Base-by-base conservation (phyloP, 2,329 filamentous ascomycete species). In the Fusarium sp. region DNA sequence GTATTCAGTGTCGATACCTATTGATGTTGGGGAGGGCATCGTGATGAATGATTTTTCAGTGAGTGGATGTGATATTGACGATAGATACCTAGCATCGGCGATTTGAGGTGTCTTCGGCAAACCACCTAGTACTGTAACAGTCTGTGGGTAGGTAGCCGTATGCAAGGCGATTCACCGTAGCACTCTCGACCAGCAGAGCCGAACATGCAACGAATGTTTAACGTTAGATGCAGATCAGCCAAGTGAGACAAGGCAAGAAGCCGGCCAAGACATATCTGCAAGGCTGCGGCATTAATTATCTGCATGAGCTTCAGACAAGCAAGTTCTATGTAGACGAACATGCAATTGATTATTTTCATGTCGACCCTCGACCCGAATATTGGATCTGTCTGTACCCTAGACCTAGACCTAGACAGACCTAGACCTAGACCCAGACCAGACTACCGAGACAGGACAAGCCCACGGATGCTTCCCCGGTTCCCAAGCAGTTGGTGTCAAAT, bases 381-480 rank as follows among this genome's bases (percentile, higher is more conserved):
- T 33, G 31, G 31, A 15, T 33, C 14, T 4, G 33, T 33, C 14
- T 4, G 33, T 35, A 66, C 53, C 50, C 63, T 63, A 56, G 54
- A 61, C 48, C 29, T 20, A 17, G 18, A 41, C 31, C 42, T 40
- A 21, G 39, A 41, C 21, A 21, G 39, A 41, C 21, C 23, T 31
- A 31, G 29, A 14, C 29, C 13, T 14, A 25, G 23, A 25, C 23
- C 23, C 25, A 25, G 25, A 33, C 9, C 49, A 25, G 45, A 52
- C 54, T 58, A 21, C 48, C 40, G 29, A 64, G 51, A 49, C 31
- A 39, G 45, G 47, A 52, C 61, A 69, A 54, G 62, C 39, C 61
- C 17, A 46, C 66, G 66, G 56, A 69, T 43, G 57, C 51, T 67
- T 69, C 66, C 66, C 65, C 60, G 64, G 66, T 37, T 56, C 66